Evolutionary conservation across 176 grass and related monocot genomes (phyloP), one percentile per base, ranked within the genome.

Genomic region (Secale cereale): DNA sequence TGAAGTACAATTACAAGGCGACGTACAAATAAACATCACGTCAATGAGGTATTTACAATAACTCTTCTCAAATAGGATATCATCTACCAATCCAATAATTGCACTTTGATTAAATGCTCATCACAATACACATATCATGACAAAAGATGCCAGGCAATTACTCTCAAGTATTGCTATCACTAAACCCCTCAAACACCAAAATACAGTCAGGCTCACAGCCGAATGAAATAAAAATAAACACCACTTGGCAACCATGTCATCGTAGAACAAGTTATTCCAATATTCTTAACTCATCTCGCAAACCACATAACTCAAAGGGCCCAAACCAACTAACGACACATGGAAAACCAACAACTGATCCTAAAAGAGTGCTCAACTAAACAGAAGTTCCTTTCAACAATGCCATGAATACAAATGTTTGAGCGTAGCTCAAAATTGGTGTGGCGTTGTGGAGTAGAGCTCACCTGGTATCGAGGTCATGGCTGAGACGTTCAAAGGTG

Each of bases 381-480:
- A 46, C 3, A 16, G 45, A 46, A 39, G 2, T 4, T 29, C 1
- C 0, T 50, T 6, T 50, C 46, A 50, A 17, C 15, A 50, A 33
- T 59, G 39, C 1, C 46, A 50, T 17, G 15, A 12, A 50, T 50
- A 50, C 1, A 50, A 50, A 50, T 17, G 71, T 39, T 15, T 78
- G 8, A 31, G 10, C 4, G 3, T 15, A 20, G 28, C 22, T 10
- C 15, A 11, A 11, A 30, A 30, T 3, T 52, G 16, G 3, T 25
- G 33, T 66, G 3, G 17, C 43, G 43, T 45, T 3, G 43, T 3
- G 12, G 43, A 45, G 9, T 60, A 16, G 15, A 65, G 9, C 40
- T 43, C 74, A 98, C 93, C 88, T 94, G 86, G 88, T 93, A 67
- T 95, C 89, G 59, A 98, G 91, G 65, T 87, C 88, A 46, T 85